Conservation (phyloP, 371 early-diverging fungal genomes). For the Saksenaea vasiformis region DNA sequence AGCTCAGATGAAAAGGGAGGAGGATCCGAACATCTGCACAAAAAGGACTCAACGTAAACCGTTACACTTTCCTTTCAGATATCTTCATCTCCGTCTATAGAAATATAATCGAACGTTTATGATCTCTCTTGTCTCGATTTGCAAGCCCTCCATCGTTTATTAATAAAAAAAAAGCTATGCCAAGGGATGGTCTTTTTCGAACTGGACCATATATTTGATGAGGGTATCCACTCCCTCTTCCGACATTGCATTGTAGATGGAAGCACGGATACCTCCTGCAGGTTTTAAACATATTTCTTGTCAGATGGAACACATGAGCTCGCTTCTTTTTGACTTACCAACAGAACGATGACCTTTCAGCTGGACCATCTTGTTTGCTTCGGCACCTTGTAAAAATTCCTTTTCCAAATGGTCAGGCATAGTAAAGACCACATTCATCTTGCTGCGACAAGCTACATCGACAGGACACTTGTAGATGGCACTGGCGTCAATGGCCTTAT, state of each 20-base stretch:
- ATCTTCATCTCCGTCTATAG: neutral
- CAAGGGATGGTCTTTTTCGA: conserved; percentile 53
- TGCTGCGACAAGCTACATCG: conserved; percentile 61
- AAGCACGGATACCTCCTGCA: conserved; percentile 89
- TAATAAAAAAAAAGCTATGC: neutral
- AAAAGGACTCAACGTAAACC: no score
- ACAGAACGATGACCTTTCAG: conserved; percentile 94
- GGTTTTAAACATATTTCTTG: neutral
- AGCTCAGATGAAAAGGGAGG: no score
- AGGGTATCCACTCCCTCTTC: conserved; percentile 78
- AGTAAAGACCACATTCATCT: conserved; percentile 92
- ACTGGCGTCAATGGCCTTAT: conserved; percentile 68
- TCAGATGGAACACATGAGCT: neutral
- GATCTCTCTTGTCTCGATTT: neutral
- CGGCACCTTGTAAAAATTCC: conserved; percentile 80
- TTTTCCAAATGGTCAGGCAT: conserved; percentile 78
- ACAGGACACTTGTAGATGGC: conserved; percentile 75
- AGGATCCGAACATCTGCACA: no score
- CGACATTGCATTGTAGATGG: conserved; percentile 93
- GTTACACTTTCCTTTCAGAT: no score
- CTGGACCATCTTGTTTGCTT: conserved; percentile 77
- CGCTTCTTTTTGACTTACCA: conserved; percentile 18
- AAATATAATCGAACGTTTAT: neutral
- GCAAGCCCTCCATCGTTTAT: neutral
- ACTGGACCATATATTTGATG: conserved; percentile 77